Conservation (phyloP, 2,329 filamentous ascomycete genomes). For the Diaporthe vaccinii region DNA sequence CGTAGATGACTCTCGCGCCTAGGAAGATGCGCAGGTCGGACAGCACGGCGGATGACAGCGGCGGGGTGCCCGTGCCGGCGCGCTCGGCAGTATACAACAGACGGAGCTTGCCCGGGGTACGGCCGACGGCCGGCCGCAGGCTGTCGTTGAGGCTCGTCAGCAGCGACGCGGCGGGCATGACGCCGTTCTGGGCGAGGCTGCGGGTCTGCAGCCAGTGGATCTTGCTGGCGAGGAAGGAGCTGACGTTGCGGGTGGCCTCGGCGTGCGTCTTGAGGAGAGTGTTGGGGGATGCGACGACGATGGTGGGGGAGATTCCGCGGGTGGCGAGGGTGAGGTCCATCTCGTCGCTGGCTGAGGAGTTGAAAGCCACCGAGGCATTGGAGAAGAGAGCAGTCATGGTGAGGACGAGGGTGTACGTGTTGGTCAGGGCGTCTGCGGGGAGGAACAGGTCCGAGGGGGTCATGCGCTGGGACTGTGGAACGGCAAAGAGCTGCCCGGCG, state of each 20-base stretch:
- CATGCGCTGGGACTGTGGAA: slow-evolving; percentile 83
- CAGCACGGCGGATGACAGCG: slow-evolving; percentile 77
- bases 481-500: slow-evolving; percentile 79
- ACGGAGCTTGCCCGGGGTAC: slow-evolving; percentile 79
- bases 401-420: slow-evolving; percentile 83
- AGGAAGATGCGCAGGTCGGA: slow-evolving; percentile 88
- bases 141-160: slow-evolving; percentile 73
- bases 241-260: slow-evolving; percentile 70
- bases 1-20: slow-evolving; percentile 85
- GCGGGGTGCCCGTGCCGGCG: slow-evolving; percentile 71
- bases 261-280: slow-evolving; percentile 78
- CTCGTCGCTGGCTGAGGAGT: slow-evolving; percentile 83
- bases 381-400: slow-evolving; percentile 87
- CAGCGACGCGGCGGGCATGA: slow-evolving; percentile 77
- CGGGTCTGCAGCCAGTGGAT: slow-evolving; percentile 81
- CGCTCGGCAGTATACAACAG: slow-evolving; percentile 85
- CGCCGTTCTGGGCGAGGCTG: slow-evolving; percentile 76
- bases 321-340: slow-evolving; percentile 81
- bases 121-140: slow-evolving; percentile 70
- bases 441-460: slow-evolving; percentile 84
- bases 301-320: slow-evolving; percentile 81
- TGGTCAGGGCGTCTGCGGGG: slow-evolving; percentile 83
- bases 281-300: slow-evolving; percentile 83
- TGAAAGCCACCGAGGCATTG: slow-evolving; percentile 88
- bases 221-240: slow-evolving; percentile 73